Evolutionary conservation across 1,139 yeast genomes (phyloP).

Genomic region (Yamadazyma kanchanaburiensis): DNA sequence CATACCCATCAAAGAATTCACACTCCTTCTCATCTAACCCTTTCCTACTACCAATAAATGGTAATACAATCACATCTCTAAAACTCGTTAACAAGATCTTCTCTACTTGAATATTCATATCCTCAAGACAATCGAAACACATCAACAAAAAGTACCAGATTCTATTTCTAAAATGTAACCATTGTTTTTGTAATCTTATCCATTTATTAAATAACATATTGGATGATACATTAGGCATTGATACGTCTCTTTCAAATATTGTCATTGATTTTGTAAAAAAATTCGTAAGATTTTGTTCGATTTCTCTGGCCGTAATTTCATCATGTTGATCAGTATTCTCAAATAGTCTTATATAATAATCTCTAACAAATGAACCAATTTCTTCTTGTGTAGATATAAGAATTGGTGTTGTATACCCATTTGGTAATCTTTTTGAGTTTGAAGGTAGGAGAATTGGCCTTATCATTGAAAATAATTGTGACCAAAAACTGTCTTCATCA

Average conservation of each 20-base stretch:
- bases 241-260: constrained; percentile 20
- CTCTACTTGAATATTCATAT: constrained; percentile 30
- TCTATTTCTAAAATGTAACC: constrained; percentile 33
- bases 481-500: constrained; percentile 22
- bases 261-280: constrained; percentile 25
- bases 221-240: constrained; percentile 3
- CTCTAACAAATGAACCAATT: constrained; percentile 23
- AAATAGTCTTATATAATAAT: constrained; percentile 15
- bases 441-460: constrained; percentile 16
- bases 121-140: constrained; percentile 30
- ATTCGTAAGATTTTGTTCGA: constrained; percentile 25
- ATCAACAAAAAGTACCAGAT: constrained; percentile 27
- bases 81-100: constrained; percentile 26
- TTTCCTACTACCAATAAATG: too few relatives aligned
- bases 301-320: constrained; percentile 29
- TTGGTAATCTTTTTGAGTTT: constrained; percentile 10
- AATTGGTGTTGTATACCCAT: constrained; percentile 12
- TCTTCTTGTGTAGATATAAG: constrained; percentile 28
- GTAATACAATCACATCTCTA: constrained; percentile 28
- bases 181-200: constrained; percentile 19
- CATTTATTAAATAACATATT: constrained; percentile 15
- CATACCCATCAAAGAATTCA: too few relatives aligned
- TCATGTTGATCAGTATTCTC: constrained; percentile 19
- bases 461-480: constrained; percentile 15
- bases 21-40: too few relatives aligned